Conservation (phyloP, 2,329 filamentous ascomycete species). For the Clonostachys rosea region DNA sequence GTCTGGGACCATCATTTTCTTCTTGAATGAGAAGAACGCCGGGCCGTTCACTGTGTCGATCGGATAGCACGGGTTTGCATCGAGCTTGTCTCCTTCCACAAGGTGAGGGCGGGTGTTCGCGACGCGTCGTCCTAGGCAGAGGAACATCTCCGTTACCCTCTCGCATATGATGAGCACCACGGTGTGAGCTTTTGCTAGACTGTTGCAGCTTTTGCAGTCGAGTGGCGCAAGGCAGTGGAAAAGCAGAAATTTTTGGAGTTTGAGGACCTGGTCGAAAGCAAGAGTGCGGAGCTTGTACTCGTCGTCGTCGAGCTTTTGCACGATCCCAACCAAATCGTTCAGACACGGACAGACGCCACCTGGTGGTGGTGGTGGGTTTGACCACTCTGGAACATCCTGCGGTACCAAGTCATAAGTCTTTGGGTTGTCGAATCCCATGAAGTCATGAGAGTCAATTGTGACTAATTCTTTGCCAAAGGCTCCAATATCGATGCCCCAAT, state of each 20-base stretch:
- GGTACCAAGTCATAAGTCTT: too few relatives aligned
- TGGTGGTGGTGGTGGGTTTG: too few relatives aligned
- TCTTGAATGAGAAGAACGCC: neutral
- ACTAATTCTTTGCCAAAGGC: too few relatives aligned
- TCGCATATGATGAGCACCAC: constrained; percentile 20
- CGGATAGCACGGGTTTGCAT: constrained; percentile 6
- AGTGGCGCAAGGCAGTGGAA: constrained; percentile 17
- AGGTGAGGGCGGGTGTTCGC: neutral
- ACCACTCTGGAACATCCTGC: too few relatives aligned
- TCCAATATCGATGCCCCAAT: too few relatives aligned
- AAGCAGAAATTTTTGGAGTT: constrained; percentile 20
- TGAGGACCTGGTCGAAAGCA: constrained; percentile 17
- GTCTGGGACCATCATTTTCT: neutral
- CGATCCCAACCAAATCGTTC: constrained; percentile 10
- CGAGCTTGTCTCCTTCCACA: neutral
- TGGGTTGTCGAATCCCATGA: too few relatives aligned
- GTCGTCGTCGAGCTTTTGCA: constrained; percentile 21
- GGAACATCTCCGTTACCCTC: constrained; percentile 2
- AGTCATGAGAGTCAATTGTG: too few relatives aligned
- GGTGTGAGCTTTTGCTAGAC: constrained; percentile 7
- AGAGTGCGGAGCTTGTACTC: constrained; percentile 15
- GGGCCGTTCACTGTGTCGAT: neutral
- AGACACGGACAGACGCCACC: constrained; percentile 12
- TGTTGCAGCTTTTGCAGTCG: constrained; percentile 11
- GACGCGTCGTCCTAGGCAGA: neutral